Evolutionary conservation across 257 asterid genomes (phyloP).

Genomic region (Sherardia arvensis): DNA sequence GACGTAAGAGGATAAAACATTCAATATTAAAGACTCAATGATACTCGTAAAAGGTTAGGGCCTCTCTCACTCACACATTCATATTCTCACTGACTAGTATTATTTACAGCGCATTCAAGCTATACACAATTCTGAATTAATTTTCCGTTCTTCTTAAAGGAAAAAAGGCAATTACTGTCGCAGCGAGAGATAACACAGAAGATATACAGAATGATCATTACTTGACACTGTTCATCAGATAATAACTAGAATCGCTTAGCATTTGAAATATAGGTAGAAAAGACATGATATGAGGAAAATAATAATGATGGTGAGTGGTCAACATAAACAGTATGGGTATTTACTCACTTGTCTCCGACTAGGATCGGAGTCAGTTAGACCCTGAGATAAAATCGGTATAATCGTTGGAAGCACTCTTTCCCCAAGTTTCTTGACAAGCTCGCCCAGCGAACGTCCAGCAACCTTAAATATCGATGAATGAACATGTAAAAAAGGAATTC

Average conservation of each 20-base stretch:
- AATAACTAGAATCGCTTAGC: neutral
- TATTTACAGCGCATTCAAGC: too few relatives aligned
- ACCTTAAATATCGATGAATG: constrained; percentile 41
- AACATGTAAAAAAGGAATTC: neutral
- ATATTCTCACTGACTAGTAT: neutral
- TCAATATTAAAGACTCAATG: neutral
- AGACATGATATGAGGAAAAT: neutral
- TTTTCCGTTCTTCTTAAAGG: neutral
- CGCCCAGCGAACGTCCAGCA: constrained; percentile 95
- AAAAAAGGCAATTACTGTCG: neutral
- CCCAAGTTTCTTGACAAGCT: constrained; percentile 99
- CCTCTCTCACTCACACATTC: neutral
- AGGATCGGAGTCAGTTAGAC: constrained; percentile 69
- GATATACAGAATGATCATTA: neutral
- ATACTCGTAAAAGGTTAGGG: neutral
- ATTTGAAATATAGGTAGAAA: neutral
- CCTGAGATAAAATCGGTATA: constrained; percentile 84
- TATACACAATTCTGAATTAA: too few relatives aligned
- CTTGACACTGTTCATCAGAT: too few relatives aligned
- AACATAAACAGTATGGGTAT: constrained; percentile 6
- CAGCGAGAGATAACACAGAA: neutral
- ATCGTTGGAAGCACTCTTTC: constrained; percentile 95
- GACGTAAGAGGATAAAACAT: too few relatives aligned
- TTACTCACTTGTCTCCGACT: constrained; percentile 83
- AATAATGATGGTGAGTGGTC: too few relatives aligned